Evolutionary conservation across 2,329 filamentous ascomycete genomes (phyloP), one percentile per base, ranked within the genome.

Genomic region (Epichloe uncinata): DNA sequence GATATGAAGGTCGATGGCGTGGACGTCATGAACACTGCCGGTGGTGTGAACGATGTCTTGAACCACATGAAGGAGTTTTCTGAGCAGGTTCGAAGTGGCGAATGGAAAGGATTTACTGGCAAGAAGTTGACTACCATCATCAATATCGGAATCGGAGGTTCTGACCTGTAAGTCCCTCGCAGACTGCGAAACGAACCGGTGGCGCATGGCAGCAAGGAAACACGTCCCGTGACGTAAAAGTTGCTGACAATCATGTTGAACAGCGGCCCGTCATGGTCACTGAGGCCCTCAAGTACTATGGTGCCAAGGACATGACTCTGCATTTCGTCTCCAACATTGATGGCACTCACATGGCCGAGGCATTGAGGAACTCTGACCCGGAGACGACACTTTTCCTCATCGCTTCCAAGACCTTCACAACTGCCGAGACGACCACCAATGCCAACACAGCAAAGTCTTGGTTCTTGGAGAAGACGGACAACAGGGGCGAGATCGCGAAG

Each of bases 281-380:
- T 40, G 93, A 98, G 73, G 90, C 93, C 43, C 81, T 98, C 61
- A 97, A 96, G 78, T 79, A 89, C 65, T 98, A 98, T 69, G 87
- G 87, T 45, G 84, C 88, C 66, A 79, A 82, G 54, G 83, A 85
- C 69, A 79, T 89, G 73, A 96, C 83, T 56, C 79, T 97, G 43
- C 91, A 97, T 78, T 98, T 98, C 63, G 93, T 98, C 60, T 97
- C 91, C 74, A 98, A 98, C 79, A 97, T 98, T 65, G 93, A 98
- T 66, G 93, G 93, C 58, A 98, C 93, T 50, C 93, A 98, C 74
- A 88, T 97, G 67, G 87, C 89, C 45, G 93, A 98, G 73, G 90
- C 93, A 47, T 80, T 97, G 53, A 84, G 81, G 65, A 72, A 82
- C 61, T 95, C 91, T 9, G 82, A 98, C 68, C 91, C 91, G 45